Conservation (phyloP, 306 rosid genomes). For the Sicyos edulis region DNA sequence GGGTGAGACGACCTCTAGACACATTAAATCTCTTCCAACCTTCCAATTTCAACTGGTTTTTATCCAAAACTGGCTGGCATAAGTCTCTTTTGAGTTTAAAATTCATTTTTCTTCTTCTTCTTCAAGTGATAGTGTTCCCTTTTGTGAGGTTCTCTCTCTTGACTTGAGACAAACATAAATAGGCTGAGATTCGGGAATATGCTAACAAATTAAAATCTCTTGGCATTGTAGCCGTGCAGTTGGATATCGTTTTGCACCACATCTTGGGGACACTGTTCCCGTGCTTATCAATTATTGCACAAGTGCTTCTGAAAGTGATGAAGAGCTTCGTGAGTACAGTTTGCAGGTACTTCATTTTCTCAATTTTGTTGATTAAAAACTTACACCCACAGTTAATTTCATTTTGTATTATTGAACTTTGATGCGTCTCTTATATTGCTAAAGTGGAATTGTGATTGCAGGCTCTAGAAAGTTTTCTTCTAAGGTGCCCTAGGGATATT, state of each 20-base stretch:
- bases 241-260: constrained; percentile 93
- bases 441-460: constrained; percentile 34
- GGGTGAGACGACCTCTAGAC: too few relatives aligned
- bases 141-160: not conserved
- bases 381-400: not conserved
- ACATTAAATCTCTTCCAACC: too few relatives aligned
- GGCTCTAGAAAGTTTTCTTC: constrained; percentile 92
- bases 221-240: constrained; percentile 80
- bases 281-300: constrained; percentile 76
- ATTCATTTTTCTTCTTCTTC: not conserved
- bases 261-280: constrained; percentile 88
- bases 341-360: constrained; percentile 63
- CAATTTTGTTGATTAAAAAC: not conserved
- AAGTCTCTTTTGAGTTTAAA: not conserved
- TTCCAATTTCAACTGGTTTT: too few relatives aligned
- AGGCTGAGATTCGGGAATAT: not conserved
- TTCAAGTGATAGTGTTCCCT: not conserved
- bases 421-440: constrained; percentile 12
- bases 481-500: constrained; percentile 94
- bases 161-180: not conserved
- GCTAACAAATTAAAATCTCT: constrained; percentile 25
- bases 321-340: constrained; percentile 97
- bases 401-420: not conserved
- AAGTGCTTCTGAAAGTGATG: constrained; percentile 88
- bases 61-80: too few relatives aligned